phyloP scores from a whole-genome alignment of 331 rosid species.

The Saraca asoca region DNA sequence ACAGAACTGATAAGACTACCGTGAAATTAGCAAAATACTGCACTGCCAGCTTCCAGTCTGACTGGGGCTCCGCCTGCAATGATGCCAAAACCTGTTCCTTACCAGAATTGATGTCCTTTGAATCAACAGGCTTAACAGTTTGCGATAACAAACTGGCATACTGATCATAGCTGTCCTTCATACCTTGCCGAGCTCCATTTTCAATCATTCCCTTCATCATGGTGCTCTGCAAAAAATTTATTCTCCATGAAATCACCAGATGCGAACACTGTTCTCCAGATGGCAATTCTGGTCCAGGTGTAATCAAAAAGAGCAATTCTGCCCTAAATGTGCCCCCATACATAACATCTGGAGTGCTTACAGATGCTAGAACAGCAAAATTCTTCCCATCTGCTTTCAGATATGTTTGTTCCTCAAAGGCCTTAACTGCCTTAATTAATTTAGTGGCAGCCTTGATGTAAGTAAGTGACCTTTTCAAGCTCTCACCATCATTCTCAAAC shows the following conservation, averaged over 20 bases:
- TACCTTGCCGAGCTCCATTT: slow-evolving; percentile 86
- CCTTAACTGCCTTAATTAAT: slow-evolving; percentile 78
- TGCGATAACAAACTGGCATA: slow-evolving; percentile 68
- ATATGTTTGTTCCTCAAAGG: slow-evolving; percentile 77
- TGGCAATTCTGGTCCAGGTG: slow-evolving; percentile 86
- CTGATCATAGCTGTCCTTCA: slow-evolving; percentile 82
- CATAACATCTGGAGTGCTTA: slow-evolving; percentile 87
- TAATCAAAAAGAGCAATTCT: slow-evolving; percentile 74
- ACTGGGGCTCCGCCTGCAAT: slow-evolving; percentile 64
- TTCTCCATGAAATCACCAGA: slow-evolving; percentile 84
- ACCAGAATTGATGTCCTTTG: slow-evolving; percentile 72
- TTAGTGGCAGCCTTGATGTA: slow-evolving; percentile 74
- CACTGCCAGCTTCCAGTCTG: slow-evolving; percentile 71
- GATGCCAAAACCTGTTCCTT: slow-evolving; percentile 89
- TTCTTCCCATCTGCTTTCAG: slow-evolving; percentile 79
- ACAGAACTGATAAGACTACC: slow-evolving; percentile 49
- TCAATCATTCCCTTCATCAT: slow-evolving; percentile 99
- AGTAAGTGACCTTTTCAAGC: slow-evolving; percentile 66
- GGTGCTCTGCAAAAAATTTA: slow-evolving; percentile 86
- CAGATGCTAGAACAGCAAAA: slow-evolving; percentile 64
- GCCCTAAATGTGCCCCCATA: slow-evolving; percentile 78
- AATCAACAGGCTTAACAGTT: slow-evolving; percentile 67
- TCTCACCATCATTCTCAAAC: slow-evolving; percentile 55
- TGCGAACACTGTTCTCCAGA: slow-evolving; percentile 75
- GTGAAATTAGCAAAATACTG: slow-evolving; percentile 79